A percentile compares a stretch with the other conserved stretches of the same genome.
These are phyloP conservation scores for Scenedesmus sp. DNA, from an alignment of 163 green algal species.

Conservation along the genomic window DNA sequence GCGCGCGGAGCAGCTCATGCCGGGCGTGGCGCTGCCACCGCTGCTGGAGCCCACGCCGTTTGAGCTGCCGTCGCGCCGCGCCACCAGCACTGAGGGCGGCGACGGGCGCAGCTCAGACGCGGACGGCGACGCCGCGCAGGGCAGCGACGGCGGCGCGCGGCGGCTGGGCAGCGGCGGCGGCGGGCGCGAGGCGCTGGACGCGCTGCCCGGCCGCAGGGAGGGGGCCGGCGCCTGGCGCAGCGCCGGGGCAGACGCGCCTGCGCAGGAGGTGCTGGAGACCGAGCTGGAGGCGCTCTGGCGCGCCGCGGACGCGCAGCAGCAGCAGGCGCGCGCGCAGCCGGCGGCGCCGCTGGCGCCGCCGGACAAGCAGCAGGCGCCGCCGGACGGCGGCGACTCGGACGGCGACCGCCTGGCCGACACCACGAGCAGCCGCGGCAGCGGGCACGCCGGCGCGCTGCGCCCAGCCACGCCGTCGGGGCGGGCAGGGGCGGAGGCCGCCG, in stretches of 20 bases:
- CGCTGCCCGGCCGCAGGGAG: not conserved
- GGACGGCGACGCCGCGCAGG: not conserved
- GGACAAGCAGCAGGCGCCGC: not conserved
- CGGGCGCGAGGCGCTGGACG: not conserved
- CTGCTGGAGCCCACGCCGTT: conserved; percentile 34
- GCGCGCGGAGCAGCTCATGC: conserved; percentile 39
- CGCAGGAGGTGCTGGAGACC: conserved; percentile 1
- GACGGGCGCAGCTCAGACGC: not conserved
- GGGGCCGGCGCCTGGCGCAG: not conserved
- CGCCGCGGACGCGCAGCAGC: not conserved
- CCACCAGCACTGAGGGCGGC: not conserved
- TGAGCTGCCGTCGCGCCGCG: no score
- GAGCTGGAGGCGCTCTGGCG: conserved; percentile 20
- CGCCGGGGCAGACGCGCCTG: not conserved
- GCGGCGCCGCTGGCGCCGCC: not conserved
- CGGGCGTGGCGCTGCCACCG: conserved; percentile 39
- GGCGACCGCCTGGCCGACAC: not conserved
- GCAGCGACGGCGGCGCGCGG: no score
- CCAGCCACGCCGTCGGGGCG: no score
- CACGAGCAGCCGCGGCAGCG: no score
- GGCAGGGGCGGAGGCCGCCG: not conserved
- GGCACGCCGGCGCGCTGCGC: not conserved
- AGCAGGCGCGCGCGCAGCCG: not conserved
- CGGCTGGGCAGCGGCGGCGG: no score
- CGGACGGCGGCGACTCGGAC: not conserved